A percentile compares a stretch with the other conserved stretches of the same genome.
Evolutionary conservation across 768 basidiomycete genomes (phyloP).

Genomic region (Aureoboletus auriporus): DNA sequence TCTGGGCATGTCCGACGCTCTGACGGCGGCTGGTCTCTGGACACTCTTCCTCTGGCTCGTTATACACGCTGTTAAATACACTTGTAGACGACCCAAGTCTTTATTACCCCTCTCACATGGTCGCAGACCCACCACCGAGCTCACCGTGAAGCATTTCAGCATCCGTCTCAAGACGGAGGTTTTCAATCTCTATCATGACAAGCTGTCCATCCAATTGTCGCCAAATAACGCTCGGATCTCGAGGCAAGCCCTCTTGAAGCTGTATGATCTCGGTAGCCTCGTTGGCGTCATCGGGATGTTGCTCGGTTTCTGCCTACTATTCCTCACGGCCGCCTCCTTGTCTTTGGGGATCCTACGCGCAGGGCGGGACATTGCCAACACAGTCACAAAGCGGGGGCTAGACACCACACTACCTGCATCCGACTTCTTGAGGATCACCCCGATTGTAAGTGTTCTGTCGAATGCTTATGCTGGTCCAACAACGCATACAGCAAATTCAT

Average conservation of each 20-base stretch:
- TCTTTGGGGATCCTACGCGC: constrained; percentile 11
- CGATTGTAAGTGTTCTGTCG: constrained; percentile 28
- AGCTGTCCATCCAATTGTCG: constrained; percentile 34
- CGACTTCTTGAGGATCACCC: constrained; percentile 11
- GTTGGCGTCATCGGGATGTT: constrained; percentile 48
- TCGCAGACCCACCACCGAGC: constrained; percentile 16
- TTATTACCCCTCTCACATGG: constrained; percentile 19
- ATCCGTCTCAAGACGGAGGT: constrained; percentile 44
- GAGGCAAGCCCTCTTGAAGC: constrained; percentile 24
- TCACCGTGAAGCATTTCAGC: constrained; percentile 25
- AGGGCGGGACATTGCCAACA: background rate
- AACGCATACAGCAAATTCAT: background rate
- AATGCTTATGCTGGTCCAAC: background rate
- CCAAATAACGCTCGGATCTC: constrained; percentile 24
- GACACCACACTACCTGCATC: background rate
- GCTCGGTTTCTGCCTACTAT: constrained; percentile 36
- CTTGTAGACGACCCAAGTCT: constrained; percentile 10
- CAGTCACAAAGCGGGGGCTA: constrained; percentile 15
- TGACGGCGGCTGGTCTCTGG: constrained; percentile 18
- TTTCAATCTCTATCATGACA: constrained; percentile 49
- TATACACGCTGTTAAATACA: constrained; percentile 24
- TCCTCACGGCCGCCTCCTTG: constrained; percentile 30
- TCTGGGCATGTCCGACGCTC: constrained; percentile 19
- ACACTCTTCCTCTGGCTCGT: constrained; percentile 21
- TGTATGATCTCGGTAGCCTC: constrained; percentile 52